Conservation (phyloP, 129 eudicot genomes). For the Pseudognaphalium luteoalbum region DNA sequence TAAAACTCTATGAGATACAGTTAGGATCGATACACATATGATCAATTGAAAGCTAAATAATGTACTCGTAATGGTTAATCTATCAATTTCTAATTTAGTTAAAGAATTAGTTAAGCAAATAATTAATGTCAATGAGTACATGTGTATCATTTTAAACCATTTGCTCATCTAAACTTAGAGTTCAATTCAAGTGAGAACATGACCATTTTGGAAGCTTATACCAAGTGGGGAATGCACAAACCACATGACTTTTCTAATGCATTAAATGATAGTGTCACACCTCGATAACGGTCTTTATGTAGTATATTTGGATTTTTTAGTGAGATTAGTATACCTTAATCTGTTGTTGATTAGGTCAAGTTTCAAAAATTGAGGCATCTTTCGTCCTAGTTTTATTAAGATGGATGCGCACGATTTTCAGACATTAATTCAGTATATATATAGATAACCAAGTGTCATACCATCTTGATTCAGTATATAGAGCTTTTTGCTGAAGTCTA, state of each 20-base stretch:
- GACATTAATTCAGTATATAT: background rate
- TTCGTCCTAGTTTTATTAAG: no score
- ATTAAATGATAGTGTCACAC: conserved; percentile 6
- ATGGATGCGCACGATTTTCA: no score
- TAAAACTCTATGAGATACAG: background rate
- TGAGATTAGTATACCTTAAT: no score
- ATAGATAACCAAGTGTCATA: background rate
- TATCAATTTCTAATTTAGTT: background rate
- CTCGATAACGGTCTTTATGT: background rate
- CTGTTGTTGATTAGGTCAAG: background rate
- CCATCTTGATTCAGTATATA: background rate
- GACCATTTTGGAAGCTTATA: background rate
- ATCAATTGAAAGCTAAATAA: background rate
- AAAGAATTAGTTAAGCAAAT: background rate
- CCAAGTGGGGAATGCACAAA: conserved; percentile 12
- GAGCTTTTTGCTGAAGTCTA: background rate
- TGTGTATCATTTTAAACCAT: conserved; percentile 5
- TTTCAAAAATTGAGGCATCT: background rate
- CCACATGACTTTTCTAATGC: conserved; percentile 23
- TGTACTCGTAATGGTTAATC: background rate
- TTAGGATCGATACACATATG: conserved; percentile 4
- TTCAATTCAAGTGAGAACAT: background rate
- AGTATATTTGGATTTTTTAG: background rate
- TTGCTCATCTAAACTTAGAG: background rate
- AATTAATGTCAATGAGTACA: background rate